Evolutionary conservation across 2,329 filamentous ascomycete genomes (phyloP).

Genomic region (Calonectria pseudoturangicola): DNA sequence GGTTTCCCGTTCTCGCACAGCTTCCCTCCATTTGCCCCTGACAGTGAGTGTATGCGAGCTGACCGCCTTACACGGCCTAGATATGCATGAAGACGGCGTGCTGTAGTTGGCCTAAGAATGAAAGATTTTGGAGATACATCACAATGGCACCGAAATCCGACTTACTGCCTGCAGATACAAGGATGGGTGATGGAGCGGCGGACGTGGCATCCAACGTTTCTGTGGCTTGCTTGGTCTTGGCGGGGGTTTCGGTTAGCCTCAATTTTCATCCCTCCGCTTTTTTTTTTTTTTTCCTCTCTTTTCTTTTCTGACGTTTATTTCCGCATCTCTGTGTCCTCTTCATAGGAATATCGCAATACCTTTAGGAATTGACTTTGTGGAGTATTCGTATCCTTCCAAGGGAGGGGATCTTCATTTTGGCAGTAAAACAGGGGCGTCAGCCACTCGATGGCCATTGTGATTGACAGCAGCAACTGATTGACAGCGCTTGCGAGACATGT

Average conservation of each 20-base stretch:
- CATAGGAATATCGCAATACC: slow-evolving; percentile 1
- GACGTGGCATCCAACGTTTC: slow-evolving; percentile 36
- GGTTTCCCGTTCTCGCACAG: slow-evolving; percentile 16
- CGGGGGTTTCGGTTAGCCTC: slow-evolving; percentile 19
- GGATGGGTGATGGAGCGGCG: slow-evolving; percentile 32
- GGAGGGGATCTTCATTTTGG: slow-evolving; percentile 1
- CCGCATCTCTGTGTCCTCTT: not conserved
- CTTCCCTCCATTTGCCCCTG: slow-evolving; percentile 8
- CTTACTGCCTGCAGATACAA: slow-evolving; percentile 26
- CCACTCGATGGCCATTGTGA: not conserved
- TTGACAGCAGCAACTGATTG: slow-evolving; percentile 1
- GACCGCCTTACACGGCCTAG: slow-evolving; percentile 22
- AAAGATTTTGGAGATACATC: slow-evolving; percentile 10
- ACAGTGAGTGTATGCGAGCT: slow-evolving; percentile 18
- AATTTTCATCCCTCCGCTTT: not conserved
- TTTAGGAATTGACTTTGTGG: slow-evolving; percentile 13
- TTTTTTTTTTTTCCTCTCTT: not conserved
- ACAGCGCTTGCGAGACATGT: slow-evolving; percentile 9
- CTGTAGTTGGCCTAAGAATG: slow-evolving; percentile 21
- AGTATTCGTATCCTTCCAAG: not conserved
- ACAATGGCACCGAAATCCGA: slow-evolving; percentile 16
- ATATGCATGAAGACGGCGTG: not conserved
- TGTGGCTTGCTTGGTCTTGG: slow-evolving; percentile 22
- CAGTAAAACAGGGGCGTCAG: slow-evolving; percentile 9
- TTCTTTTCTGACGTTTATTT: not conserved